Evolutionary conservation across 805 yeast genomes (phyloP), one percentile per base, ranked within the genome.

Genomic region (Candida railenensis): DNA sequence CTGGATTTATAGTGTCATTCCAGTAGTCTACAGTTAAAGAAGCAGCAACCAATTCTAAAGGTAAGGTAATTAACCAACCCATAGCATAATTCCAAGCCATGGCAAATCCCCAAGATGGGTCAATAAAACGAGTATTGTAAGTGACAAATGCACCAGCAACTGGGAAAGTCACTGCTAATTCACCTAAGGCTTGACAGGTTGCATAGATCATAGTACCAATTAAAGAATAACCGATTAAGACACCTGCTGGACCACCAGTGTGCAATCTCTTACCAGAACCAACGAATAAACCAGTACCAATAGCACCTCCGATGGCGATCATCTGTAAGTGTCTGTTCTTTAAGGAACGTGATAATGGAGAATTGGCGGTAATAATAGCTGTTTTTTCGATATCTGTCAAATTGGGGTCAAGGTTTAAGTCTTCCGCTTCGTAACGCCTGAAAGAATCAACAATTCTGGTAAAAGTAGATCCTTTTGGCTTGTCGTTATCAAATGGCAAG

Each of bases 241-340:
- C 59, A 34, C 83, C 80, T 2, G 81, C 84, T 4, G 86, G 85
- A 39, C 88, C 88, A 53, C 86, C 87, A 15, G 77, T 71, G 37
- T 59, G 62, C 49, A 83, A 65, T 2, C 85, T 79, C 42, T 73
- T 62, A 45, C 86, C 88, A 2, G 87, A 77, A 49, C 86, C 86
- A 42, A 83, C 78, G 49, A 82, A 81, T 46, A 83, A 65, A 58
- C 89, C 88, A 2, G 87, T 82, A 48, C 88, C 88, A 34, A 83
- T 78, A 37, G 83, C 75, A 40, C 86, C 83, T 34, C 87, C 87
- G 39, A 84, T 79, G 32, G 88, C 82, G 50, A 84, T 77, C 78
- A 84, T 81, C 53, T 82, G 81, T 55, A 83, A 60, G 55, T 82
- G 87, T 58, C 89, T 76, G 38, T 68, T 63, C 54, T 80, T 81